Evolutionary conservation across 148 eudicot genomes (phyloP), one percentile per base, ranked within the genome.

Genomic region (Selenicereus undatus): DNA sequence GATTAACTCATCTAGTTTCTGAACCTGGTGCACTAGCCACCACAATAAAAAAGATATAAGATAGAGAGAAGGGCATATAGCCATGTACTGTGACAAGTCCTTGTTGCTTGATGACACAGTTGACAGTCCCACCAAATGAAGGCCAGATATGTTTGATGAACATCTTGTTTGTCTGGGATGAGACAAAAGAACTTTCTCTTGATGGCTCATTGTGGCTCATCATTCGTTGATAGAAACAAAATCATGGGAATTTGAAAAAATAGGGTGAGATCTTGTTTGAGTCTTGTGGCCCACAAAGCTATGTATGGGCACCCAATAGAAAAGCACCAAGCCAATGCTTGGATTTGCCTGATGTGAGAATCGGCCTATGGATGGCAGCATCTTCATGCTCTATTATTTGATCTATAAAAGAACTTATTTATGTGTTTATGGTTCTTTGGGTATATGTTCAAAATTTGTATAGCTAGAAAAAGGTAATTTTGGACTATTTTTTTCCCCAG

Each of bases 81-180:
- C 14, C 4, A 39, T 36, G 29, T 22, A 7, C 35, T 71, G 43
- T 32, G n/a, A 21, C 30, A 20, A 42, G 54, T 43, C 8, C 43
- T 39, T 43, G 76, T 43, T 73, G 76, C 54, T 73, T 73, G 76
- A 42, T 73, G 76, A n/a, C 54, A 43, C 50, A 70, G 8, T 36
- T 73, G 7, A 24, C 27, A 43, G 48, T 17, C 24, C 56, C 54
- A 73, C 30, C 20, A 39, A 71, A 30, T 29, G 22, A 36, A 73
- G 52, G n/a, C n/a, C 12, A 8, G 8, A 32, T 8, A 8, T 73
- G 52, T 18, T 22, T 73, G 52, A 10, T 73, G 52, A 73, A 13
- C 20, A 48, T 73, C 20, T 18, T 16, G 4, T 52, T 42, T 42
- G 32, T 71, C 11, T 36, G 73, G 52, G 52, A 8, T 42, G 52